Percentiles rank a stretch among this genome's conserved stretches.
Conservation (phyloP, 495 filamentous ascomycete genomes). For the Evansstolkia leycettana region DNA sequence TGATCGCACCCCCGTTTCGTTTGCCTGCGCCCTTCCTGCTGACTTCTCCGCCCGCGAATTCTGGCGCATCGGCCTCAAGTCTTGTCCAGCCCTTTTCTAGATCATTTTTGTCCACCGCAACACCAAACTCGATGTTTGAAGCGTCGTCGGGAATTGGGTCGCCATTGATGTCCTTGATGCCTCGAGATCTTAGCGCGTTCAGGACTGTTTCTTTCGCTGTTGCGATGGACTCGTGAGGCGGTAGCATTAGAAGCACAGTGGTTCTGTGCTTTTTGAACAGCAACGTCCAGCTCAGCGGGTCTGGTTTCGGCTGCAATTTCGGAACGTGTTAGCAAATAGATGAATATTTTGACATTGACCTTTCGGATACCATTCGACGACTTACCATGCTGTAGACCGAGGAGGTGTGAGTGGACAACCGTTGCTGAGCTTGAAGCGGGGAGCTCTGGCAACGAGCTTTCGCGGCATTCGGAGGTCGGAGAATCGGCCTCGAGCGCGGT, state of each 20-base stretch:
- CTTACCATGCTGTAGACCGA: conserved; percentile 12
- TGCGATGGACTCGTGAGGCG: conserved; percentile 45
- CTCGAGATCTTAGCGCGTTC: conserved; percentile 30
- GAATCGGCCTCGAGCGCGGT: not conserved
- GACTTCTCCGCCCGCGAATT: conserved; percentile 25
- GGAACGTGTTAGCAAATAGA: no score
- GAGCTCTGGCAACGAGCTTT: conserved; percentile 6
- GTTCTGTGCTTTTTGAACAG: conserved; percentile 69
- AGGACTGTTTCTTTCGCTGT: conserved; percentile 54
- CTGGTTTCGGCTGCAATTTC: conserved; percentile 13
- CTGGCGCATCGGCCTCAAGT: conserved; percentile 25
- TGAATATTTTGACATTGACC: no score
- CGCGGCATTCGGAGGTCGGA: conserved; percentile 8
- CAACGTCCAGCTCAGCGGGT: conserved; percentile 45
- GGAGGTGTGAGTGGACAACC: not conserved
- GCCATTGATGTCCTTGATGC: conserved; percentile 31
- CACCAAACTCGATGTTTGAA: conserved; percentile 39
- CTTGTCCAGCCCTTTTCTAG: conserved; percentile 43
- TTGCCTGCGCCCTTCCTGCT: conserved; percentile 27
- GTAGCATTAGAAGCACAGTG: conserved; percentile 62
- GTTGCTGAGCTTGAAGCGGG: not conserved
- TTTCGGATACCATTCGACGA: not conserved
- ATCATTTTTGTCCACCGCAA: conserved; percentile 42
- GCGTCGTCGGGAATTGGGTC: conserved; percentile 33
- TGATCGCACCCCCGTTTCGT: conserved; percentile 25